A percentile compares a stretch with the other conserved stretches of the same genome.
phyloP scores from a whole-genome alignment of 1,284 basidiomycete species.

The Schizophyllum amplum region DNA sequence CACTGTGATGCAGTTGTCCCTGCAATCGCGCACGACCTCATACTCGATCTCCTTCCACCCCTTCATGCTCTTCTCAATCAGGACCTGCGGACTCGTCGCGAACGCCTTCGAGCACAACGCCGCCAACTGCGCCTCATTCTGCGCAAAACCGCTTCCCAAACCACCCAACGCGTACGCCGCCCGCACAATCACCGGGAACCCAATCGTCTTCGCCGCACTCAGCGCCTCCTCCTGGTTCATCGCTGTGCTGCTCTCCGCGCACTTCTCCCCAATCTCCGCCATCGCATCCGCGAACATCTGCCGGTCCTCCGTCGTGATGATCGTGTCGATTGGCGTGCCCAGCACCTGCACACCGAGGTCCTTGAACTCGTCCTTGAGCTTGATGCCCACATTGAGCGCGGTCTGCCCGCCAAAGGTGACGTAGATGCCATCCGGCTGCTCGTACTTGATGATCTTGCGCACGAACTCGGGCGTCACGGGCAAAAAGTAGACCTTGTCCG shows the following conservation, averaged over 20 bases:
- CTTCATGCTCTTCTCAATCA: constrained; percentile 99
- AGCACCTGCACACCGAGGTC: constrained; percentile 86
- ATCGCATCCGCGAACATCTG: constrained; percentile 94
- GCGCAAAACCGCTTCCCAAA: constrained; percentile 91
- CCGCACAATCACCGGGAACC: constrained; percentile 96
- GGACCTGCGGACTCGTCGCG: constrained; percentile 93
- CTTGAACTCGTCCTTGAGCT: constrained; percentile 94
- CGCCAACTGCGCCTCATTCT: constrained; percentile 80
- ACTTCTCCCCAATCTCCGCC: constrained; percentile 94
- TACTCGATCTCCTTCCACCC: constrained; percentile 99
- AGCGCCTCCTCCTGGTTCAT: constrained; percentile 81
- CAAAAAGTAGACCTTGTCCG: constrained; percentile 99
- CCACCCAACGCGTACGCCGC: constrained; percentile 96
- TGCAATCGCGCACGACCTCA: constrained; percentile 97
- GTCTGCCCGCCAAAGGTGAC: constrained; percentile 99
- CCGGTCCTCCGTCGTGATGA: constrained; percentile 96
- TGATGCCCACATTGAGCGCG: constrained; percentile 94
- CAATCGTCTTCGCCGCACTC: constrained; percentile 78
- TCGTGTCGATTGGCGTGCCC: constrained; percentile 95
- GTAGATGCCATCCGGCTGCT: constrained; percentile 98
- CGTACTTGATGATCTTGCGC: constrained; percentile 95
- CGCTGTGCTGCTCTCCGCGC: constrained; percentile 83
- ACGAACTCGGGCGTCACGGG: constrained; percentile 98
- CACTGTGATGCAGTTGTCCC: constrained; percentile 97
- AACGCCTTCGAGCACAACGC: constrained; percentile 91